Conservation (phyloP, 192 early-diverging fungal genomes). For the Coemansia sp. region DNA sequence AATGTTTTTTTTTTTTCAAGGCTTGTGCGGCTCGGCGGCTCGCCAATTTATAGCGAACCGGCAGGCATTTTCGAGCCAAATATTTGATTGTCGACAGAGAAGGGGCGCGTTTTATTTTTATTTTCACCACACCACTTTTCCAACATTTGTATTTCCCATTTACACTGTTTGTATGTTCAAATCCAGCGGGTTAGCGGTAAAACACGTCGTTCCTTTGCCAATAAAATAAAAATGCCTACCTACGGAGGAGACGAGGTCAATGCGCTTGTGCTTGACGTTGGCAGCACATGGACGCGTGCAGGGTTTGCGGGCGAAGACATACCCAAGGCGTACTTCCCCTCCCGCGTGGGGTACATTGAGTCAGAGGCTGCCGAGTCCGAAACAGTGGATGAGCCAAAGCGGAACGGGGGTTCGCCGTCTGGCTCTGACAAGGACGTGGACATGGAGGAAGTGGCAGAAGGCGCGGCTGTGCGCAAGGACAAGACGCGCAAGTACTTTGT, state of each 20-base stretch:
- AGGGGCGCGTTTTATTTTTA: background rate
- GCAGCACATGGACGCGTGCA: slow-evolving; percentile 80
- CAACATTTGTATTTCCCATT: background rate
- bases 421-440: slow-evolving; percentile 22
- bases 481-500: slow-evolving; percentile 61
- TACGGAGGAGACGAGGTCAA: slow-evolving; percentile 84
- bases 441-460: slow-evolving; percentile 17
- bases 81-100: too few relatives aligned
- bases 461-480: background rate
- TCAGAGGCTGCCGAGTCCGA: slow-evolving; percentile 26
- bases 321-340: slow-evolving; percentile 84
- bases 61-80: too few relatives aligned
- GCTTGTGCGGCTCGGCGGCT: too few relatives aligned
- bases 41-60: background rate
- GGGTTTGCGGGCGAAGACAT: slow-evolving; percentile 98
- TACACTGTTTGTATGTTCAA: too few relatives aligned
- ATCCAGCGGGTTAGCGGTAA: too few relatives aligned
- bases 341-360: slow-evolving; percentile 69
- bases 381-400: slow-evolving; percentile 24
- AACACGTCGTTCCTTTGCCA: background rate
- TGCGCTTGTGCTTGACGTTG: slow-evolving; percentile 91
- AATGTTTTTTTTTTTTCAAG: too few relatives aligned
- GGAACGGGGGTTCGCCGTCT: slow-evolving; percentile 7
- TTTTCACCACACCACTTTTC: background rate
- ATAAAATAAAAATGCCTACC: slow-evolving; percentile 37